phyloP scores from a whole-genome alignment of 2,329 filamentous ascomycete genomes.

The Penicillium italicum region DNA sequence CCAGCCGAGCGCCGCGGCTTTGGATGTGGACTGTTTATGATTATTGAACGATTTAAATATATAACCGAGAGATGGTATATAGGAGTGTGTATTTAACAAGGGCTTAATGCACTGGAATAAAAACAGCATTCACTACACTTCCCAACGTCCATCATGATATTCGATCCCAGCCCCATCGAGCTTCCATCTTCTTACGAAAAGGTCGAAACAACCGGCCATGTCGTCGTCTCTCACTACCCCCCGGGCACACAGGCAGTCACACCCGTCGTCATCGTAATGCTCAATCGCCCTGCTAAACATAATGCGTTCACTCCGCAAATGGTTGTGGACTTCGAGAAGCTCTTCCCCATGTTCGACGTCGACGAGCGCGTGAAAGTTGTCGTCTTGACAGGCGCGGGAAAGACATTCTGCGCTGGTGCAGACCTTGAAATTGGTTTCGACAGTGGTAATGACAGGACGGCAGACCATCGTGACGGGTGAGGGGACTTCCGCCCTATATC shows the following conservation, averaged over 20 bases:
- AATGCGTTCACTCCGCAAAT: constrained; percentile 57
- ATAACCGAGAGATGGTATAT: neutral
- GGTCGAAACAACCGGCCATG: constrained; percentile 29
- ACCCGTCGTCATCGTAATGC: constrained; percentile 47
- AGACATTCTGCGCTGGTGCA: constrained; percentile 51
- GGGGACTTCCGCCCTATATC: constrained; percentile 5
- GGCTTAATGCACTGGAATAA: neutral
- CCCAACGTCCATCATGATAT: constrained; percentile 17
- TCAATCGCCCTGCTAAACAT: constrained; percentile 56
- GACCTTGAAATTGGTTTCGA: constrained; percentile 54
- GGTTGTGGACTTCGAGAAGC: constrained; percentile 45
- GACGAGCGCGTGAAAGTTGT: constrained; percentile 55
- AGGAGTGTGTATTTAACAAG: neutral
- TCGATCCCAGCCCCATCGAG: constrained; percentile 17
- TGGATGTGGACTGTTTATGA: neutral
- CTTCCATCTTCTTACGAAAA: constrained; percentile 23
- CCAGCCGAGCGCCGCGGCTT: neutral
- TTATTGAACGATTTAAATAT: neutral
- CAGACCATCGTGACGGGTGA: constrained; percentile 55
- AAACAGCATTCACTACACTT: too few relatives aligned
- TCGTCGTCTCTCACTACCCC: constrained; percentile 39
- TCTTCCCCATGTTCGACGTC: constrained; percentile 43
- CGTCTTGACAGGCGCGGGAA: constrained; percentile 52
- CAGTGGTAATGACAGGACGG: constrained; percentile 31
- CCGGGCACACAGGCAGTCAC: constrained; percentile 49